phyloP scores from a whole-genome alignment of 352 stramenopile species.

The Phytophthora rubi region DNA sequence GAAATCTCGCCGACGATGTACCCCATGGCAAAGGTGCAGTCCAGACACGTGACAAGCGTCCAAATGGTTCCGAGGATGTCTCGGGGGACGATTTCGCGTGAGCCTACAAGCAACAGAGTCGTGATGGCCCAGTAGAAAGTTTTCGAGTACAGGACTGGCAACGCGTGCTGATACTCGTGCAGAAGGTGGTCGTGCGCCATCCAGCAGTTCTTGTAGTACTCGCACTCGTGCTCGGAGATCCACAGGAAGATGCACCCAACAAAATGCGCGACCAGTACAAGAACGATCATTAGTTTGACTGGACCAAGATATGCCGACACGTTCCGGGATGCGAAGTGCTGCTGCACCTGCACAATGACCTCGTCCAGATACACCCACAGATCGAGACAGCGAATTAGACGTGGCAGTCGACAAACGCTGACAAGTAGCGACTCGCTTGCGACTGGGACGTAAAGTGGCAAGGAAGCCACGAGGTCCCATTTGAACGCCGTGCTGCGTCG shows the following conservation, averaged over 20 bases:
- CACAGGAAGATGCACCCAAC: constrained; percentile 66
- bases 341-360: constrained; percentile 62
- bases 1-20: not conserved
- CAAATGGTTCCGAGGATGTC: not conserved
- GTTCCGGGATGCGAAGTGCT: constrained; percentile 58
- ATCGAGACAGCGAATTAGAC: constrained; percentile 52
- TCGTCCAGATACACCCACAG: constrained; percentile 60
- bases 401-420: constrained; percentile 52
- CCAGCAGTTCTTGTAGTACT: constrained; percentile 49
- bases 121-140: not conserved
- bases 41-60: not conserved
- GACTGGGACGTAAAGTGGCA: constrained; percentile 56
- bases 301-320: constrained; percentile 64
- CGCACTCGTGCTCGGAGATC: constrained; percentile 61
- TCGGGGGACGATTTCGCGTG: not conserved
- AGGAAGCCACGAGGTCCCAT: constrained; percentile 51
- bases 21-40: not conserved
- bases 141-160: not conserved
- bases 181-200: constrained; percentile 45
- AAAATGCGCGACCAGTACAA: constrained; percentile 60
- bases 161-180: not conserved
- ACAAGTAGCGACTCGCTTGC: constrained; percentile 9
- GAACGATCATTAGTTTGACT: constrained; percentile 62
- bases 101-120: not conserved
- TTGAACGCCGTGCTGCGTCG: constrained; percentile 45